A percentile compares a stretch with the other conserved stretches of the same genome.
These are phyloP conservation scores for Mucor circinelloides DNA, from an alignment of 371 early-diverging fungal genomes.

Conservation along the genomic window DNA sequence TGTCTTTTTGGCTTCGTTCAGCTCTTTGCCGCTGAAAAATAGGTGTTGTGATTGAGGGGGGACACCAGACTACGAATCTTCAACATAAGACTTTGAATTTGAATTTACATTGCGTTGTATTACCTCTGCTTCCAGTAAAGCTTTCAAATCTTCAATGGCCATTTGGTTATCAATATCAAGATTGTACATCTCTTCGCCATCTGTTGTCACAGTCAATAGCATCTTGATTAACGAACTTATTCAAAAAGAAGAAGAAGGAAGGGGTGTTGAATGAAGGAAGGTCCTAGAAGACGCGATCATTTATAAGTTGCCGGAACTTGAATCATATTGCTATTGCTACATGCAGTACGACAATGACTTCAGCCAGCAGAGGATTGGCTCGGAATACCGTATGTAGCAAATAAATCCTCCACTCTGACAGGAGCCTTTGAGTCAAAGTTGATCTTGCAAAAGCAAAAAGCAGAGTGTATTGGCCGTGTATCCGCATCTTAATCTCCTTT, in stretches of 20 bases:
- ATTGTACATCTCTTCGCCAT: conserved; percentile 64
- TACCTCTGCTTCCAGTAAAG: conserved; percentile 84
- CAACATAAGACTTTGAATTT: background rate
- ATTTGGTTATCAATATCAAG: conserved; percentile 80
- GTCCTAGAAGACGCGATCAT: background rate
- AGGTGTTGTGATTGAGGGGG: conserved; percentile 53
- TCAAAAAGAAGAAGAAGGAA: background rate
- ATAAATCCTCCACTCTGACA: no score
- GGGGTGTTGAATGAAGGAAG: background rate
- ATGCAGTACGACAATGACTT: background rate
- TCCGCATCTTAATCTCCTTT: no score
- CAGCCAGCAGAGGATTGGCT: no score
- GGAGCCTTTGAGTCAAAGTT: no score
- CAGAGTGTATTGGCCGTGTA: no score
- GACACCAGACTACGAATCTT: conserved; percentile 51
- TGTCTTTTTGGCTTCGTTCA: conserved; percentile 65
- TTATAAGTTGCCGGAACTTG: background rate
- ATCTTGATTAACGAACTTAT: conserved; percentile 30
- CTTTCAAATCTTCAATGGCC: conserved; percentile 82
- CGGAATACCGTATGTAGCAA: no score
- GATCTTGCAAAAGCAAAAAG: no score
- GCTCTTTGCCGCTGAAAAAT: conserved; percentile 61
- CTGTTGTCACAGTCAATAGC: conserved; percentile 66
- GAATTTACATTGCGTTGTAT: background rate
- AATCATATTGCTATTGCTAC: background rate